Evolutionary conservation across 768 basidiomycete genomes (phyloP).

Genomic region (Tylopilus felleus): DNA sequence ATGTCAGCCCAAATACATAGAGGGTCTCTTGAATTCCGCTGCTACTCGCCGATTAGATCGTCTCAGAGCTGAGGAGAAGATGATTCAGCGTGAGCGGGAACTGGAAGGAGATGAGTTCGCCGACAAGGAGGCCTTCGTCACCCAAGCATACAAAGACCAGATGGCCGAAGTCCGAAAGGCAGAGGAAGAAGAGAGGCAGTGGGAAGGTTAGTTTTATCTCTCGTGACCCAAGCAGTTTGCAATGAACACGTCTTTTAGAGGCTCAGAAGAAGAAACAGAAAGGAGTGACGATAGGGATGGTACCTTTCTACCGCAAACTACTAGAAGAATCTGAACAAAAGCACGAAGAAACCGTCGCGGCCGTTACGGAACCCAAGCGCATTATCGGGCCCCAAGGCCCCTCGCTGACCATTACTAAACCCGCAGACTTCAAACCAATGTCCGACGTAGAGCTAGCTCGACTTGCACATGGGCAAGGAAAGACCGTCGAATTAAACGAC

Average conservation of each 20-base stretch:
- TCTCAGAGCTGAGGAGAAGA: slow-evolving; percentile 94
- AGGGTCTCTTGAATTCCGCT: slow-evolving; percentile 71
- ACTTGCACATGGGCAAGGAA: slow-evolving; percentile 68
- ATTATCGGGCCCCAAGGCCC: slow-evolving; percentile 63
- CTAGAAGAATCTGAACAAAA: slow-evolving; percentile 75
- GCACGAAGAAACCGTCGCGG: slow-evolving; percentile 86
- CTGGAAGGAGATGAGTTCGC: slow-evolving; percentile 89
- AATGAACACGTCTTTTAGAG: slow-evolving; percentile 29
- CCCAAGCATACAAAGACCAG: slow-evolving; percentile 95
- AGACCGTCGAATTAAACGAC: slow-evolving; percentile 90
- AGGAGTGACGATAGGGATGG: slow-evolving; percentile 68
- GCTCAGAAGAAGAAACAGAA: slow-evolving; percentile 60
- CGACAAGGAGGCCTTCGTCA: slow-evolving; percentile 97
- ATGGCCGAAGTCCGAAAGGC: slow-evolving; percentile 88
- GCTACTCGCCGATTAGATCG: slow-evolving; percentile 87
- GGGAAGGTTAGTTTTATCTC: slow-evolving; percentile 65
- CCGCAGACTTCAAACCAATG: slow-evolving; percentile 54
- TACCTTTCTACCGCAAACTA: slow-evolving; percentile 77
- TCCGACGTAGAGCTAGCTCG: slow-evolving; percentile 76
- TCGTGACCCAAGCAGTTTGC: neutral
- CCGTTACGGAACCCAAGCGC: slow-evolving; percentile 50
- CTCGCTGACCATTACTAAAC: slow-evolving; percentile 70
- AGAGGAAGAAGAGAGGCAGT: slow-evolving; percentile 86
- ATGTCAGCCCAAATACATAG: slow-evolving; percentile 88
- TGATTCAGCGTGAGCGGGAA: slow-evolving; percentile 92